Base-by-base conservation (phyloP, 176 grass and related monocot species). In the Carex cristatella region DNA sequence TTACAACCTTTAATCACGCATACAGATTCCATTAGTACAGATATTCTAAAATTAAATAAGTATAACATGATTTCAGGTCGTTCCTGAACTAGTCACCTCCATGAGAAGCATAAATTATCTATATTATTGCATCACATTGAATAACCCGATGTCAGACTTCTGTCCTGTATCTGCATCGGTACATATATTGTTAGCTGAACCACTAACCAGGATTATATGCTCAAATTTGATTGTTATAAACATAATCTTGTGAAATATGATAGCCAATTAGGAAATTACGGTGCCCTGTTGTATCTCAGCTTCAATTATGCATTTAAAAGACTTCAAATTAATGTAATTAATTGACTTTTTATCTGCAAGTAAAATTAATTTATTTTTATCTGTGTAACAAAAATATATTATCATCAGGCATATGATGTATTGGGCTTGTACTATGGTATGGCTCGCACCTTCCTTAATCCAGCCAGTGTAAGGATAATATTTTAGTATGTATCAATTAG, bases 361-460 rank as follows among this genome's bases (percentile, higher is more conserved):
- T 14, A 28, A 38, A 37, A 66, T 69, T 69, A 38, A 69, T 5
- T 67, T 67, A 35, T 67, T 63, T 69, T 51, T n/a, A 31, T 28
- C 4, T 55, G 10, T 56, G 27, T 77, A 75, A 74, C 54, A 85
- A 18, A 32, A 19, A 58, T 71, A 13, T 44, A 40, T 51, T 40
- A 56, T 49, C 90, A 87, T 82, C 89, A 98, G 95, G 95, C 87
- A 51, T 98, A 95, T 89, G 57, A 87, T 53, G 64, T 85, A 38
- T 75, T 98, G 78, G 93, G 93, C 18, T 83, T 95, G 38, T 92
- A 98, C 87, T 88, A 90, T 69, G 95, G 95, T 64, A 35, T 94
- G 38, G 84, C 89, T 33, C 89, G 91, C 5, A 98, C 95, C 8
- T 77, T 94, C 42, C 89, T 94, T 75, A 91, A 65, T 55, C 89